phyloP scores from a whole-genome alignment of 2,329 filamentous ascomycete genomes.

The Pleomassaria siparia region DNA sequence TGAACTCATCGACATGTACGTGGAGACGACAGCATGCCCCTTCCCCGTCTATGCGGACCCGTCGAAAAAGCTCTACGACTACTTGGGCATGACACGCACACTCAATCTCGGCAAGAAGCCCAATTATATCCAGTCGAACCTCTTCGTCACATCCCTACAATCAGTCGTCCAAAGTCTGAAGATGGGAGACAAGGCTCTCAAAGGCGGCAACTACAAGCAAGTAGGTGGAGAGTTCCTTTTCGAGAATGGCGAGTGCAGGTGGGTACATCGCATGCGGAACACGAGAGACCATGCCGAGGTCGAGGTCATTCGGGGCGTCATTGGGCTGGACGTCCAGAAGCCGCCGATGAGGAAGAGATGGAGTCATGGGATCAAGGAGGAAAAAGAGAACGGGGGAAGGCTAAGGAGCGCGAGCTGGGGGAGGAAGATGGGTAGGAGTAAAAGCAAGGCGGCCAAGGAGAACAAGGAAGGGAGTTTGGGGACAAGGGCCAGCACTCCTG shows the following conservation, averaged over 20 bases:
- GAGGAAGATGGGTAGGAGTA: slow-evolving; percentile 26
- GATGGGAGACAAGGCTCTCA: slow-evolving; percentile 59
- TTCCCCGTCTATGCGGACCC: slow-evolving; percentile 82
- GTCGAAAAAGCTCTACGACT: slow-evolving; percentile 63
- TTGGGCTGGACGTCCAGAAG: slow-evolving; percentile 50
- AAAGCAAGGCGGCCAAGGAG: slow-evolving; percentile 11
- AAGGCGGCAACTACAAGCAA: slow-evolving; percentile 67
- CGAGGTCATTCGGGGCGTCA: slow-evolving; percentile 62
- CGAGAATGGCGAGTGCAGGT: slow-evolving; percentile 68
- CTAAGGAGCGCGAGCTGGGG: slow-evolving; percentile 36
- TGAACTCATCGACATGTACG: slow-evolving; percentile 68
- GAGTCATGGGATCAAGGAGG: slow-evolving; percentile 35
- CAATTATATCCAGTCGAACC: slow-evolving; percentile 62
- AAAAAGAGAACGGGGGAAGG: slow-evolving; percentile 15
- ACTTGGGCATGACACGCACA: slow-evolving; percentile 69
- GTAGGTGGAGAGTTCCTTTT: slow-evolving; percentile 81
- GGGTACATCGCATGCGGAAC: slow-evolving; percentile 81
- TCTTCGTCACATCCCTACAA: slow-evolving; percentile 49
- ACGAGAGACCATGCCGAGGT: slow-evolving; percentile 78
- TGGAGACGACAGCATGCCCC: slow-evolving; percentile 61
- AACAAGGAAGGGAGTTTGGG: too few relatives aligned
- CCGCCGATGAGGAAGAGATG: slow-evolving; percentile 35
- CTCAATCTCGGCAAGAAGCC: slow-evolving; percentile 63
- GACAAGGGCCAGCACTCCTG: slow-evolving; percentile 15
- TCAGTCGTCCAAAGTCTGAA: slow-evolving; percentile 64